Evolutionary conservation across 164 flowering plant genomes (phyloP).

Genomic region (Litsea cubeba): DNA sequence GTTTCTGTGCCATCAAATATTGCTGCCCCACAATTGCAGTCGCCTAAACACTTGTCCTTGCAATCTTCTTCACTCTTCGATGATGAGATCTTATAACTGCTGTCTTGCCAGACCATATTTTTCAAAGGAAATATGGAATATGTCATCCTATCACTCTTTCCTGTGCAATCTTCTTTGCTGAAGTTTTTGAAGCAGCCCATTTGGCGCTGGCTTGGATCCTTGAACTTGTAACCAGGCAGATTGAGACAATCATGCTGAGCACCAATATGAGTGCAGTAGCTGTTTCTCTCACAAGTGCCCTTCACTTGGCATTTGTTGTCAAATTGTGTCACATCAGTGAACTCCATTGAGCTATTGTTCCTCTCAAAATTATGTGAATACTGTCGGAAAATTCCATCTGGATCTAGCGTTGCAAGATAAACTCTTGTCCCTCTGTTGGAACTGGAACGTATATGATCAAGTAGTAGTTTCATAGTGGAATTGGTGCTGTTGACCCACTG

Average conservation of each 20-base stretch:
- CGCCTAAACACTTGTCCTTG: neutral
- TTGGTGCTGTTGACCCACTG: conserved; percentile 5
- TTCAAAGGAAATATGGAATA: neutral
- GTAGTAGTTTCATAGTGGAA: neutral
- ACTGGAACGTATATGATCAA: neutral
- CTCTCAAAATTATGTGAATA: neutral
- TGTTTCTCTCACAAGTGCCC: conserved; percentile 2
- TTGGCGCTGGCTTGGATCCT: neutral
- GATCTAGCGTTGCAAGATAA: conserved; percentile 15
- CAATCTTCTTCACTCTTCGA: neutral
- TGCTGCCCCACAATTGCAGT: neutral
- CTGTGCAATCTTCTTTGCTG: neutral
- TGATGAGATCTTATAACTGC: neutral
- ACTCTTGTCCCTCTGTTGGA: neutral
- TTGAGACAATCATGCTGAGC: neutral
- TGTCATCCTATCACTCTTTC: neutral
- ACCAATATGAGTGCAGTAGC: neutral
- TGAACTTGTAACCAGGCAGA: neutral
- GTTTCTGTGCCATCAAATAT: neutral
- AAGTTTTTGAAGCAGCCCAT: neutral
- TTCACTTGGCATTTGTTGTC: conserved; percentile 9
- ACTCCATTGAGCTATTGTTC: neutral
- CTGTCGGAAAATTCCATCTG: conserved; percentile 7
- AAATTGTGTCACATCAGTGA: neutral
- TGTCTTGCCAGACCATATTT: neutral